These are phyloP conservation scores for Brassica napus DNA, from an alignment of 345 rosid genomes.

Conservation along the genomic window DNA sequence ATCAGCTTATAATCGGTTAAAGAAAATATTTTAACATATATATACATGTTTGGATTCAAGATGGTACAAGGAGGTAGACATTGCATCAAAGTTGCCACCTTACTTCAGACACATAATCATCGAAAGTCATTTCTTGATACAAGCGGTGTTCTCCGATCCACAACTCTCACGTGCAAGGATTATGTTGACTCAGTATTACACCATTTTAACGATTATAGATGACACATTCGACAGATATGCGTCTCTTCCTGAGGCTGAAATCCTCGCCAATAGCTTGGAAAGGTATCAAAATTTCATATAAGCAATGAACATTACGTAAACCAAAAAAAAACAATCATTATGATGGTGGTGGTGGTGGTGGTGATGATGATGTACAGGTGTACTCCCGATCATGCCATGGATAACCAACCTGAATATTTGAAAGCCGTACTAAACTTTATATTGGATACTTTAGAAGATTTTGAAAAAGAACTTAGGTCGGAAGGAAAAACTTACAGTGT, in stretches of 20 bases:
- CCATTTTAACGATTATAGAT: background rate
- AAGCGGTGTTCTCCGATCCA: background rate
- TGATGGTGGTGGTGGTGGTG: background rate
- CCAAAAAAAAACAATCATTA: background rate
- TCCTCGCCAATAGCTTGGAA: background rate
- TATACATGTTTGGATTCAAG: background rate
- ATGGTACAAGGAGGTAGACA: background rate
- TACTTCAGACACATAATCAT: background rate
- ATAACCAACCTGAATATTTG: background rate
- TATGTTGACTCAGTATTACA: background rate
- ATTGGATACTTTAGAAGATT: background rate
- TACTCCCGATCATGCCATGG: background rate
- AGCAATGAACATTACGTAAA: background rate
- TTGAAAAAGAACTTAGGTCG: background rate
- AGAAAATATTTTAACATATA: background rate
- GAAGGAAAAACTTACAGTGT: background rate
- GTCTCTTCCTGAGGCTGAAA: background rate
- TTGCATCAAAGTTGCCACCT: background rate
- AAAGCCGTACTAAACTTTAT: background rate
- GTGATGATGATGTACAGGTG: background rate
- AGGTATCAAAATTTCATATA: background rate
- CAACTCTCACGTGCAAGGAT: background rate
- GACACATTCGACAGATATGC: constrained; percentile 1
- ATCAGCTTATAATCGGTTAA: background rate
- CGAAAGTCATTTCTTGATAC: background rate